Percentiles rank a stretch among this genome's conserved stretches.
Conservation (phyloP, 768 basidiomycete species). For the Cystofilobasidium bisporidii region DNA sequence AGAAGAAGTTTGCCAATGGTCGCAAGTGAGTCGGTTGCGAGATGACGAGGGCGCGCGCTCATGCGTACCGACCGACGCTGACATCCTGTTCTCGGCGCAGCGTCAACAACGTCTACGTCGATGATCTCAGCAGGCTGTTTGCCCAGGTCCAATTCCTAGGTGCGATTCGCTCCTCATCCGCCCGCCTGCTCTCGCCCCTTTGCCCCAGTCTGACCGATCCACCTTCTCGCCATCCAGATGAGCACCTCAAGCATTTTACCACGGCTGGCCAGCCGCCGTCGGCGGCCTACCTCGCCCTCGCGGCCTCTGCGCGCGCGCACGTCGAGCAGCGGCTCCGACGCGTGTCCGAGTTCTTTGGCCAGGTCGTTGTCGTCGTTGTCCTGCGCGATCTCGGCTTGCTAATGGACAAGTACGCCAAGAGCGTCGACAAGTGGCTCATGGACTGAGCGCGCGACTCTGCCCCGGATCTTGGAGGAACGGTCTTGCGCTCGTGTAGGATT, state of each 20-base stretch:
- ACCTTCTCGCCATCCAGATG: not conserved
- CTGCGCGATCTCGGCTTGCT: slow-evolving; percentile 75
- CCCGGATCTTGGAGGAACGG: no score
- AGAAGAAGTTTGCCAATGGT: not conserved
- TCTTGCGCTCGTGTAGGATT: no score
- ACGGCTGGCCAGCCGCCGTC: not conserved
- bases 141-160: slow-evolving; percentile 8
- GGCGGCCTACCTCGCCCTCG: slow-evolving; percentile 54
- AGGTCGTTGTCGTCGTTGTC: slow-evolving; percentile 78
- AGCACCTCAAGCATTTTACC: slow-evolving; percentile 4
- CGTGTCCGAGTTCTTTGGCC: slow-evolving; percentile 83
- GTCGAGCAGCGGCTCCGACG: slow-evolving; percentile 68
- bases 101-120: not conserved
- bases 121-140: not conserved
- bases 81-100: not conserved
- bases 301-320: slow-evolving; percentile 52
- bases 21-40: not conserved
- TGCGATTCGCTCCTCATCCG: not conserved
- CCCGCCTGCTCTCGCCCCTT: slow-evolving; percentile 46
- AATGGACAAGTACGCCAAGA: slow-evolving; percentile 86
- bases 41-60: no score
- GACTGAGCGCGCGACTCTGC: not conserved
- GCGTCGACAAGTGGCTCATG: slow-evolving; percentile 75
- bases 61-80: no score
- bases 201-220: not conserved